Conservation (phyloP, 139 green algal genomes). For the Desmodesmus armatus region DNA sequence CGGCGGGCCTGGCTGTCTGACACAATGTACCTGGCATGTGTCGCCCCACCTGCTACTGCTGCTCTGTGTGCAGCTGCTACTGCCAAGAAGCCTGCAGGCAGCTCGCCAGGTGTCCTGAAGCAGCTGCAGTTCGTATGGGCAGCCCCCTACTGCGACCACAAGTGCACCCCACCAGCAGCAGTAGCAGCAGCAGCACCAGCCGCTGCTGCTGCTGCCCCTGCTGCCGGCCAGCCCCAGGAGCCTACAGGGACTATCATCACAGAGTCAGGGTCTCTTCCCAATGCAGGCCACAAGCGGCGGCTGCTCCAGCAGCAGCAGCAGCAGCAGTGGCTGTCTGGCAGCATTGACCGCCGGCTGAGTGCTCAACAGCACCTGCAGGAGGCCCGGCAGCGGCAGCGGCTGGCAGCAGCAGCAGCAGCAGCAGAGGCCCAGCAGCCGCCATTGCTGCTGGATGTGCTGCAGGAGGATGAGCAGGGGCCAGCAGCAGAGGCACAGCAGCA, state of each 20-base stretch:
- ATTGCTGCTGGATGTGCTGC: not conserved
- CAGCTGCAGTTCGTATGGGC: slow-evolving; percentile 43
- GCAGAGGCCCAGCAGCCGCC: too few relatives aligned
- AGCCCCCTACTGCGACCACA: not conserved
- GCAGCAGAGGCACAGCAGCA: not conserved
- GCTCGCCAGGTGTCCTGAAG: slow-evolving; percentile 22
- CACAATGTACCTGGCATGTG: too few relatives aligned
- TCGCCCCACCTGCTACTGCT: too few relatives aligned
- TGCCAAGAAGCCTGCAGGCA: not conserved
- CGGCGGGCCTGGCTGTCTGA: too few relatives aligned
- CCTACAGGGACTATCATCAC: too few relatives aligned
- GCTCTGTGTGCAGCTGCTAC: too few relatives aligned
- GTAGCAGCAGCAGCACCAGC: not conserved
- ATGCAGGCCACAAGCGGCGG: not conserved
- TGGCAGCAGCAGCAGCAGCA: too few relatives aligned
- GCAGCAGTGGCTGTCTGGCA: too few relatives aligned
- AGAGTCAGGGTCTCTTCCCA: too few relatives aligned
- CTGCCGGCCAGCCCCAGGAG: not conserved
- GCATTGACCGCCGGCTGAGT: too few relatives aligned
- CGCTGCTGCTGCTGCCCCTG: not conserved
- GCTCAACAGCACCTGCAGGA: too few relatives aligned
- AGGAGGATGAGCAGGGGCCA: not conserved
- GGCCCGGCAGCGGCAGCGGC: not conserved
- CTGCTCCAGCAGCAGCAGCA: not conserved
- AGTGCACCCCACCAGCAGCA: not conserved